Evolutionary conservation across 345 rosid species (phyloP), one percentile per base, ranked within the genome.

Genomic region (Eucalyptus regnans): DNA sequence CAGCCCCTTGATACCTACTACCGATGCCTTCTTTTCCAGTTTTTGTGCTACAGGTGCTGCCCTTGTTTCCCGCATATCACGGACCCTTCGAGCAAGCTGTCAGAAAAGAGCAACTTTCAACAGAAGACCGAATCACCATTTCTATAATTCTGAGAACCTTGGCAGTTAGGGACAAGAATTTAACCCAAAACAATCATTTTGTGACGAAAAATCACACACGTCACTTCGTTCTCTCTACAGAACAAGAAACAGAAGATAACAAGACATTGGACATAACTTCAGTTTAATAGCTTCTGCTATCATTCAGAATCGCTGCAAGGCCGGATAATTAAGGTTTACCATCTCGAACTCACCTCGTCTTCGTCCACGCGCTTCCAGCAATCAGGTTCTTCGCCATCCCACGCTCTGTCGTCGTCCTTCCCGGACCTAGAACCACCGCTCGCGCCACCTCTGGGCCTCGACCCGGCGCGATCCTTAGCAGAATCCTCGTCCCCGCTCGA

Each of bases 311-410:
- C 23, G 29, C 15, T 20, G 83, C 83, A 71, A 71, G 25, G 46
- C 81, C 6, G 46, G 27, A 37, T 37, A 18, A 41, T 76, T 76
- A 41, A 41, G 48, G 48, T 76, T 76, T 76, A 22, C 48, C 84
- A 12, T 20, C 48, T 76, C 84, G 71, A 51, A 37, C 62, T 86
- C 60, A 96, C 99, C 98, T 98, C 99, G 84, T 96, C 90, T 89
- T 97, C 99, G 88, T 97, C 95, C 4, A 98, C 99, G 48, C 96
- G 92, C 93, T 97, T 98, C 99, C 99, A 98, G 64, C 94, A 94
- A 95, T 94, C 96, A 86, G 99, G 99, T 90, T 98, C 99, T 27
- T 91, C 97, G 8, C 98, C 99, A 88, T 97, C 98, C 99, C 99
- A 96, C 41, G 87, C 89, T 43, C 91, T 91, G 85, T 96, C 96